Conservation (phyloP, 345 rosid genomes). For the Euphorbia pulcherrima region DNA sequence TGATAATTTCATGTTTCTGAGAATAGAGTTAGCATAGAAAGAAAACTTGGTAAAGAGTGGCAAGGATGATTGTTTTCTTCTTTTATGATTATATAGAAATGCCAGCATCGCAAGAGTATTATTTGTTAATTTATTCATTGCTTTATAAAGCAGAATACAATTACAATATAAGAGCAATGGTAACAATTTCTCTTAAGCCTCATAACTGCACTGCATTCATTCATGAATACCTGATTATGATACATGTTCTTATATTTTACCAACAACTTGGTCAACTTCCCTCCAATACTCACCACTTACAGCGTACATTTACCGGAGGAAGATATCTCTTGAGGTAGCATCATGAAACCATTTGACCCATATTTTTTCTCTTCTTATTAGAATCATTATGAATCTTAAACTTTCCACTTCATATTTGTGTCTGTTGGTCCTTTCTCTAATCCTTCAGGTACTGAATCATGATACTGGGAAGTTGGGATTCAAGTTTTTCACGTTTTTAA, state of each 20-base stretch:
- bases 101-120: background rate
- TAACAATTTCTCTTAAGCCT: background rate
- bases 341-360: background rate
- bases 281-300: background rate
- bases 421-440: no score
- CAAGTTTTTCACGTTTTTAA: background rate
- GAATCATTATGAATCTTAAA: background rate
- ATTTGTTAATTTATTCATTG: background rate
- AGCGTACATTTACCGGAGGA: background rate
- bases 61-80: background rate
- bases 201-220: background rate
- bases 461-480: background rate
- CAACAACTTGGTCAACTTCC: background rate
- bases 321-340: background rate
- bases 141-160: background rate
- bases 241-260: background rate
- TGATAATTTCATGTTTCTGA: background rate
- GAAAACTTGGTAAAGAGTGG: background rate
- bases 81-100: background rate
- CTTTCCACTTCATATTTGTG: background rate
- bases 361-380: background rate
- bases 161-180: background rate
- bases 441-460: background rate
- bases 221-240: background rate
- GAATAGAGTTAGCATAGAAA: background rate